phyloP scores from a whole-genome alignment of 2,329 filamentous ascomycete species.

The Xylariales sp. region DNA sequence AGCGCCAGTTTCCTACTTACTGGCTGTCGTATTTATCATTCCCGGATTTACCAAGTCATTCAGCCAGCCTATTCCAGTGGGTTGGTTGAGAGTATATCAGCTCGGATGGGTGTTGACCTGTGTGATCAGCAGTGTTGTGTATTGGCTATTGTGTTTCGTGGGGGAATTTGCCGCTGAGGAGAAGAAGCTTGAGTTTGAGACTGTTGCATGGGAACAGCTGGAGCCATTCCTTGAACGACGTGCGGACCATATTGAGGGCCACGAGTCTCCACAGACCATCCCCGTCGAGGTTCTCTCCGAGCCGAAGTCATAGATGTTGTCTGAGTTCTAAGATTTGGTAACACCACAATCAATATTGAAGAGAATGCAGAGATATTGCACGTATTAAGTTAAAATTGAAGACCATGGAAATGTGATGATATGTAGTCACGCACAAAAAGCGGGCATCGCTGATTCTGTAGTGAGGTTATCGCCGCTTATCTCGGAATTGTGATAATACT shows the following conservation, averaged over 20 bases:
- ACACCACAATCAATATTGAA: too few relatives aligned
- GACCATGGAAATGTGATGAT: too few relatives aligned
- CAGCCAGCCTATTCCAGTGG: background rate
- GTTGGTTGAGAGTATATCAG: background rate
- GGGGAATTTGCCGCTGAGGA: slow-evolving; percentile 3
- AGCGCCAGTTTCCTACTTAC: slow-evolving; percentile 6
- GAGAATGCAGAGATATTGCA: too few relatives aligned
- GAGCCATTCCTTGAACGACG: slow-evolving; percentile 6
- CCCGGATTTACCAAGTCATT: slow-evolving; percentile 5
- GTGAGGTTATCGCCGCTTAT: too few relatives aligned
- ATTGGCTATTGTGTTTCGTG: slow-evolving; percentile 6
- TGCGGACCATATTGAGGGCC: background rate
- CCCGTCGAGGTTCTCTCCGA: background rate
- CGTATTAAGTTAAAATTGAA: too few relatives aligned
- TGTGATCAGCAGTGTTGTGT: slow-evolving; percentile 7
- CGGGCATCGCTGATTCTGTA: too few relatives aligned
- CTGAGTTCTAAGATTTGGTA: too few relatives aligned
- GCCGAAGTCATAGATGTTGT: background rate
- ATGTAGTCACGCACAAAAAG: too few relatives aligned
- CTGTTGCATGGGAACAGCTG: slow-evolving; percentile 7
- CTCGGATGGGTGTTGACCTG: slow-evolving; percentile 1
- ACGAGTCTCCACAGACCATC: background rate
- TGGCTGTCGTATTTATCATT: slow-evolving; percentile 4
- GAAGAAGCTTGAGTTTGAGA: slow-evolving; percentile 5
- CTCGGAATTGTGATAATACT: too few relatives aligned